A percentile compares a stretch with the other conserved stretches of the same genome.
phyloP scores from a whole-genome alignment of 2,329 filamentous ascomycete genomes.

The Diaporthe aspalathi region DNA sequence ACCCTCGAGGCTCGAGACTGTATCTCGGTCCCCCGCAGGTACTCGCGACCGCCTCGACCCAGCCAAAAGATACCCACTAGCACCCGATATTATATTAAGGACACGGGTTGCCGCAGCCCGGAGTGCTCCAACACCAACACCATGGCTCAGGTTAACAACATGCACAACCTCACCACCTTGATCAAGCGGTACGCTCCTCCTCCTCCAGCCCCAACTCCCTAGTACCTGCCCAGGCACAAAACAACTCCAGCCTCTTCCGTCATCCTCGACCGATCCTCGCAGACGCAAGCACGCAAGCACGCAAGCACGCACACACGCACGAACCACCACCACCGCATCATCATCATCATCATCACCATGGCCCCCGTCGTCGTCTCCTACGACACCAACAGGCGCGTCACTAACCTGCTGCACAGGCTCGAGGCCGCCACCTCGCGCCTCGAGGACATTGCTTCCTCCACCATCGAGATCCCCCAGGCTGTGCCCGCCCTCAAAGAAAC shows the following conservation, averaged over 20 bases:
- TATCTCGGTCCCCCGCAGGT: slow-evolving; percentile 20
- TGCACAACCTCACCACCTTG: slow-evolving; percentile 96
- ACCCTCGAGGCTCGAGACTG: neutral
- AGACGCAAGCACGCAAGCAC: too few species aligned
- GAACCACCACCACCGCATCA: neutral
- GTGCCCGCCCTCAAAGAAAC: slow-evolving; percentile 58
- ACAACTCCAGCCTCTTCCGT: slow-evolving; percentile 20
- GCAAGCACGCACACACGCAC: slow-evolving; percentile 2
- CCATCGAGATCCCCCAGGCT: slow-evolving; percentile 68
- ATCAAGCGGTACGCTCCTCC: slow-evolving; percentile 85
- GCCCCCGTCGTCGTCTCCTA: slow-evolving; percentile 40
- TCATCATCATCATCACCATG: slow-evolving; percentile 36
- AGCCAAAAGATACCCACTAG: slow-evolving; percentile 34
- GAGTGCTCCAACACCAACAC: slow-evolving; percentile 28
- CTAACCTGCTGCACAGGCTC: slow-evolving; percentile 75
- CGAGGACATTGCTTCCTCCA: slow-evolving; percentile 92
- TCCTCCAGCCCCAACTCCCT: slow-evolving; percentile 12
- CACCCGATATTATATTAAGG: slow-evolving; percentile 17
- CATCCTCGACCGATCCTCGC: neutral
- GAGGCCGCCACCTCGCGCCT: slow-evolving; percentile 96
- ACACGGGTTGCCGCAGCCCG: slow-evolving; percentile 35
- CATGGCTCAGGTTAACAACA: slow-evolving; percentile 67
- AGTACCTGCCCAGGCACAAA: neutral
- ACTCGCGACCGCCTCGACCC: slow-evolving; percentile 28
- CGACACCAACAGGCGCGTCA: slow-evolving; percentile 48